Base-by-base conservation (phyloP, 192 early-diverging fungal genomes). In the Coemansia sp. region DNA sequence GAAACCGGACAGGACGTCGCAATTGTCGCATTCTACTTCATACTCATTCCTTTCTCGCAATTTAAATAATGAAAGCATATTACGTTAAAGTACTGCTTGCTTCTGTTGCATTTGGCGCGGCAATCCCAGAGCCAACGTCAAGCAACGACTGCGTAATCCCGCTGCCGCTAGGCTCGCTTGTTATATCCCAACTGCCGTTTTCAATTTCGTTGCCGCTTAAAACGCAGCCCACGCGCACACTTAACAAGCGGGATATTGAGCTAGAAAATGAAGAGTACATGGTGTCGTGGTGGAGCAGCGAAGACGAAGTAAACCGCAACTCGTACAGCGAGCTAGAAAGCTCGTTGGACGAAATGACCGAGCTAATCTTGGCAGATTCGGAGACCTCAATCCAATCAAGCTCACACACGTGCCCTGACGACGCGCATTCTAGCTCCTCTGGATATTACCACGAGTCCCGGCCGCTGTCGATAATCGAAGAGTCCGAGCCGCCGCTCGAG, bases 181-280 rank as follows among this genome's bases (percentile, higher is more conserved):
- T 53, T 1, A 31, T 59, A 17, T 12, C 56, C 7, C 51, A 56
- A 11, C 19, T 56, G 0, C 68, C 68, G 1, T 64, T 71, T 39
- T 43, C 25, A 28, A 15, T 71, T 21, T 50, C 48, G 1, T 27
- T 63, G 29, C 61, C 54, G 5, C 20, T 58, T 8, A 48, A 21
- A 1, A 1, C 32, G 2, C 22, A 28, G 3, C 22, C 22, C 10
- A 19, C 38, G 14, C 11, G 7, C 1, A 5, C 3, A 7, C 7
- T 27, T 12, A 25, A 10, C 20, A 17, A 45, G 43, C 43, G 26
- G 2, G 43, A 45, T 10, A 25, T 45, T 14, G 43, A 45, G 12
- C 12, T 45, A 8, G 43, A 23, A 2, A 45, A 45, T 25, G 43
- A 45, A 26, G 43, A 45, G 43, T 45, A 45, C 15, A 45, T 45